These are phyloP conservation scores for Strobilomyces dryophilus DNA, from an alignment of 768 basidiomycete genomes.

Conservation along the genomic window DNA sequence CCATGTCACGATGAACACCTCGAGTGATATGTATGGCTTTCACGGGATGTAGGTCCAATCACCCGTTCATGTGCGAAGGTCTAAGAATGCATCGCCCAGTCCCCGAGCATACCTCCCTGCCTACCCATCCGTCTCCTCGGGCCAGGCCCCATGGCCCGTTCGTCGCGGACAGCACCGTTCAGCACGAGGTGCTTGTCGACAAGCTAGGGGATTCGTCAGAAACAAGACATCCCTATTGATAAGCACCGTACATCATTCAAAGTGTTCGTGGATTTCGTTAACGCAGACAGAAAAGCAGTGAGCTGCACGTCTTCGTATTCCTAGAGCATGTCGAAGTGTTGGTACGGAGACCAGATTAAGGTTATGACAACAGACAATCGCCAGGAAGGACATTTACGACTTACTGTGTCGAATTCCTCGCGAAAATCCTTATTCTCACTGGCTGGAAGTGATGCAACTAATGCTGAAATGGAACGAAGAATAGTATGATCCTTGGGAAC, in stretches of 20 bases:
- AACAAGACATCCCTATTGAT: neutral
- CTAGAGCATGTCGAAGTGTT: slow-evolving; percentile 36
- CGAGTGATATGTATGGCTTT: neutral
- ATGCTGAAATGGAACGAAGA: slow-evolving; percentile 78
- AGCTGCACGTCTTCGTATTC: slow-evolving; percentile 96
- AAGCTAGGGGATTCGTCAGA: slow-evolving; percentile 39
- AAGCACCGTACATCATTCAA: slow-evolving; percentile 75
- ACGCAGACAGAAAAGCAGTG: slow-evolving; percentile 78
- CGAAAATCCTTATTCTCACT: slow-evolving; percentile 80
- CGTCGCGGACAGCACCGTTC: slow-evolving; percentile 52
- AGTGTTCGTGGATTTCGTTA: slow-evolving; percentile 85
- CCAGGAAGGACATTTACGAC: slow-evolving; percentile 16
- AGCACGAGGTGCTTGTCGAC: slow-evolving; percentile 76
- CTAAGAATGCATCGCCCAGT: slow-evolving; percentile 54
- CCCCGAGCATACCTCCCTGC: slow-evolving; percentile 40
- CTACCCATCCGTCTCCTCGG: slow-evolving; percentile 51
- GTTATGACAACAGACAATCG: neutral
- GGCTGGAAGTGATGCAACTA: slow-evolving; percentile 85
- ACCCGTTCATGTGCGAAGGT: neutral
- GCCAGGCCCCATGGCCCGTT: slow-evolving; percentile 40
- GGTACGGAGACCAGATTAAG: neutral
- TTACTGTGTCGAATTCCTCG: slow-evolving; percentile 84
- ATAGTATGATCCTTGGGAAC: slow-evolving; percentile 75
- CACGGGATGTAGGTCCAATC: neutral
- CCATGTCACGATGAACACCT: neutral